A percentile compares a stretch with the other conserved stretches of the same genome.
phyloP scores from a whole-genome alignment of 2,329 filamentous ascomycete species.

The Ceratocystis lukuohia region DNA sequence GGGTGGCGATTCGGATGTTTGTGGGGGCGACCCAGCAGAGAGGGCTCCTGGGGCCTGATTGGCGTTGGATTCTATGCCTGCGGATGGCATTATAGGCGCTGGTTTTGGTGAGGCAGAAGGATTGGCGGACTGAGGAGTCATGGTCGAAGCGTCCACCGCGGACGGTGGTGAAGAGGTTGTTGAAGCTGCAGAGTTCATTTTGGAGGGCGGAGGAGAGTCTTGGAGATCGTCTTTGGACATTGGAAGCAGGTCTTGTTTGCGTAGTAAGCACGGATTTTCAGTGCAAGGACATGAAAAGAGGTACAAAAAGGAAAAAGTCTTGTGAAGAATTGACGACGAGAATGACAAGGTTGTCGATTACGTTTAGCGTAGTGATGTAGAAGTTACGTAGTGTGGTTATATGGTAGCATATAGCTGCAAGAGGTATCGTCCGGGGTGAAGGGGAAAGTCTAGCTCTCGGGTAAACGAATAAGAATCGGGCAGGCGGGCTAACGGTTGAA shows the following conservation, averaged over 20 bases:
- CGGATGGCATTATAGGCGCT: not conserved
- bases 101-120: not conserved
- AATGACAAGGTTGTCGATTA: not conserved
- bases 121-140: not conserved
- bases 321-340: not conserved
- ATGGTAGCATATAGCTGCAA: not conserved
- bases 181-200: slow-evolving; percentile 7
- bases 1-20: not conserved
- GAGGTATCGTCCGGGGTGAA: not conserved
- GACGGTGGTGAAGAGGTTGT: slow-evolving; percentile 6
- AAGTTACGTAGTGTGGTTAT: too few species aligned
- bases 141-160: not conserved
- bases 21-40: not conserved
- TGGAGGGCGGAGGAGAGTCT: not conserved
- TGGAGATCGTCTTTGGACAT: not conserved
- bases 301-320: not conserved
- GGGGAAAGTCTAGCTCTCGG: not conserved
- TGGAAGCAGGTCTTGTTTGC: not conserved
- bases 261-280: not conserved
- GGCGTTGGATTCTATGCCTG: too few species aligned
- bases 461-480: slow-evolving; percentile 7
- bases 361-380: too few species aligned
- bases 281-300: not conserved
- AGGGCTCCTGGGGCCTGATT: not conserved
- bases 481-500: not conserved